These are phyloP conservation scores for Insectozyma bohioensis DNA, from an alignment of 1,139 yeast species.

Conservation along the genomic window DNA sequence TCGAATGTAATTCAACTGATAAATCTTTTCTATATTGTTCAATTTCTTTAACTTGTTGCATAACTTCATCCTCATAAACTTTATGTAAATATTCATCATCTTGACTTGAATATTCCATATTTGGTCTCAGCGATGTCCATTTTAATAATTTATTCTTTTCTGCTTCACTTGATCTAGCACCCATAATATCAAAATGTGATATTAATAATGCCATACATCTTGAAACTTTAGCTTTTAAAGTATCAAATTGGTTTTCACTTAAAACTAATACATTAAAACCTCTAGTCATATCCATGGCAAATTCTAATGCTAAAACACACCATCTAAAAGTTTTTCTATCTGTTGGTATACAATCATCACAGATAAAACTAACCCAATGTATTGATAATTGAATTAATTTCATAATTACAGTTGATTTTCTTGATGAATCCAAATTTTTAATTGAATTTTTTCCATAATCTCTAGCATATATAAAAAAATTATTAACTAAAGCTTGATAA, in stretches of 20 bases:
- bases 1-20: constrained; percentile 51
- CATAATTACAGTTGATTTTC: constrained; percentile 70
- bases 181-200: constrained; percentile 97
- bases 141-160: constrained; percentile 56
- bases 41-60: constrained; percentile 57
- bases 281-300: constrained; percentile 92
- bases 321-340: constrained; percentile 90
- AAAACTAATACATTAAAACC: constrained; percentile 86
- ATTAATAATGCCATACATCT: constrained; percentile 92
- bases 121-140: constrained; percentile 47
- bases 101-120: constrained; percentile 45
- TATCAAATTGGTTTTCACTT: constrained; percentile 71
- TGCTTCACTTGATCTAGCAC: constrained; percentile 90
- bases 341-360: constrained; percentile 93
- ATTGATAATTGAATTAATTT: constrained; percentile 74
- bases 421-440: constrained; percentile 59
- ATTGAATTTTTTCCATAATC: constrained; percentile 81
- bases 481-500: constrained; percentile 76
- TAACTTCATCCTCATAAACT: constrained; percentile 57
- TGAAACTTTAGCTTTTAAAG: constrained; percentile 80
- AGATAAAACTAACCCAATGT: constrained; percentile 89
- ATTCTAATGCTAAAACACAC: constrained; percentile 95
- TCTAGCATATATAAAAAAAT: constrained; percentile 75
- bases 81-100: constrained; percentile 62
- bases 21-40: constrained; percentile 56